Conservation (phyloP, 768 basidiomycete species). For the Kwoniella mangroviensis region DNA sequence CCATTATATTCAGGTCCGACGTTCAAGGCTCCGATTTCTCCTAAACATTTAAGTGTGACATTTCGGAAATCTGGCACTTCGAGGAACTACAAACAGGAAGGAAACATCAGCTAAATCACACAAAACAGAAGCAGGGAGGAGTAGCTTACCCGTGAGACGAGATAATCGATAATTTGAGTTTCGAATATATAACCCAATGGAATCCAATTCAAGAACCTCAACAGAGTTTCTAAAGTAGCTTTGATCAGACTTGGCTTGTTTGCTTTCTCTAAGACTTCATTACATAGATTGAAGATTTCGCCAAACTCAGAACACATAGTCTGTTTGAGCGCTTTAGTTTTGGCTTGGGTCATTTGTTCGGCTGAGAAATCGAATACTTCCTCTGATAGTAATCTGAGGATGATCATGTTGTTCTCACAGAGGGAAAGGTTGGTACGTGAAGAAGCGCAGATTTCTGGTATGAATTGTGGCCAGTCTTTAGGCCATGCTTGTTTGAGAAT, state of each 20-base stretch:
- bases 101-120: constrained; percentile 10
- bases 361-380: constrained; percentile 99
- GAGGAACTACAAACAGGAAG: constrained; percentile 70
- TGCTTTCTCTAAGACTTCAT: constrained; percentile 95
- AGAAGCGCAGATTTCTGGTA: constrained; percentile 93
- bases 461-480: constrained; percentile 97
- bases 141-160: constrained; percentile 87
- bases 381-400: constrained; percentile 93
- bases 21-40: constrained; percentile 91
- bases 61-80: constrained; percentile 97
- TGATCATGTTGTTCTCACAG: constrained; percentile 99
- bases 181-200: constrained; percentile 98
- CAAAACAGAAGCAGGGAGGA: no score
- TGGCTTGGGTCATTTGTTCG: constrained; percentile 97
- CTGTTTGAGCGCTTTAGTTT: constrained; percentile 95
- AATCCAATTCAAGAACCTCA: constrained; percentile 98
- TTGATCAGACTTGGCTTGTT: constrained; percentile 92
- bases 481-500: constrained; percentile 99
- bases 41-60: constrained; percentile 92
- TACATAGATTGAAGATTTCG: constrained; percentile 96
- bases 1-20: constrained; percentile 96
- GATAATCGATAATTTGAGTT: constrained; percentile 91
- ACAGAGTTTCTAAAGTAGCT: constrained; percentile 89
- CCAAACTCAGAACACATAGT: constrained; percentile 97
- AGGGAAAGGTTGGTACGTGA: constrained; percentile 94